These are phyloP conservation scores for Xylaria sp. DNA, from an alignment of 2,329 filamentous ascomycete genomes.

Conservation along the genomic window DNA sequence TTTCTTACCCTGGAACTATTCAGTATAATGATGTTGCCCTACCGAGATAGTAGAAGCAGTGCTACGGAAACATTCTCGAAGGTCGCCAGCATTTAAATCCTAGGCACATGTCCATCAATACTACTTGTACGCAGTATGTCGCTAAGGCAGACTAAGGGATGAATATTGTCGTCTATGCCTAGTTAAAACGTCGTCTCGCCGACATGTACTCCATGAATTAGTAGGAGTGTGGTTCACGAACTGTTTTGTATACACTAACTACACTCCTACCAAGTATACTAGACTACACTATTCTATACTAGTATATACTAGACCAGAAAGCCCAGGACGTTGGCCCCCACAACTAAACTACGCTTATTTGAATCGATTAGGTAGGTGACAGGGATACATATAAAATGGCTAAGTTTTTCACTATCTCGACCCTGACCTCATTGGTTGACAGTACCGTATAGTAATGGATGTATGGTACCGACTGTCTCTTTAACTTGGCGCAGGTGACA, in stretches of 20 bases:
- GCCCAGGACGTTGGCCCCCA: slow-evolving; percentile 27
- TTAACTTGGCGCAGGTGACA: slow-evolving; percentile 17
- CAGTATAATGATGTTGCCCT: no score
- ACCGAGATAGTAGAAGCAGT: slow-evolving; percentile 15
- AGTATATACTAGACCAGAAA: slow-evolving; percentile 11
- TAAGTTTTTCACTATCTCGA: slow-evolving; percentile 17
- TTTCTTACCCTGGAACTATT: no score
- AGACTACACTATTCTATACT: no score
- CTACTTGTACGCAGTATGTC: neutral
- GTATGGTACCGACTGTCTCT: slow-evolving; percentile 27
- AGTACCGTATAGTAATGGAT: slow-evolving; percentile 15
- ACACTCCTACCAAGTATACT: neutral
- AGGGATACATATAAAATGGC: slow-evolving; percentile 24
- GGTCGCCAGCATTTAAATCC: slow-evolving; percentile 8
- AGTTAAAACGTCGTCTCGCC: slow-evolving; percentile 5
- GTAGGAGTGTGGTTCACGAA: slow-evolving; percentile 6
- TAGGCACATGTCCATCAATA: neutral
- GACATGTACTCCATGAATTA: slow-evolving; percentile 9
- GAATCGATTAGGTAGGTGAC: slow-evolving; percentile 37
- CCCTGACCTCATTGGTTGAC: slow-evolving; percentile 23
- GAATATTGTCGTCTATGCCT: neutral
- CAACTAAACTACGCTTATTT: slow-evolving; percentile 14
- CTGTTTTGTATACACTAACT: slow-evolving; percentile 1
- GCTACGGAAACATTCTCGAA: slow-evolving; percentile 32
- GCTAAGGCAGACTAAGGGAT: neutral